Base-by-base conservation (phyloP, 2,329 filamentous ascomycete genomes). In the Fusarium bactridioides region DNA sequence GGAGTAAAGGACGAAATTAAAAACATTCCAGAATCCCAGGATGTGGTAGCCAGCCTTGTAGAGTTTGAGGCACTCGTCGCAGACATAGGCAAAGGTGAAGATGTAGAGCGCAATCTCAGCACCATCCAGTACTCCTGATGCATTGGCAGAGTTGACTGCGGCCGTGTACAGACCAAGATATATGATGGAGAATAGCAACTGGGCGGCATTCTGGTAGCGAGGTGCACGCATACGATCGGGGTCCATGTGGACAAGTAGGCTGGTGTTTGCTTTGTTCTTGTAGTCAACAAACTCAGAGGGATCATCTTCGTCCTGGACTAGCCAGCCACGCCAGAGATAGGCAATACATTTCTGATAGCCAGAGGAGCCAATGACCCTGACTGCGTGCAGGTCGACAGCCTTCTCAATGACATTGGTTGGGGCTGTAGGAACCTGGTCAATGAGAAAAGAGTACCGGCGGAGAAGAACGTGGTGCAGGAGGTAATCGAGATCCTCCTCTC, bases 281-380 rank as follows among this genome's bases (percentile, higher is more conserved):
- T 97, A 99, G 78, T 95, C 92, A 60, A 98, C 88, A 79, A 99
- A 99, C 58, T 90, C 91, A n/a, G 91, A 90, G 0, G 95, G 93
- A 76, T 98, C 95, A 55, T 95, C 88, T 76, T 98, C 94, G 74
- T 98, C 94, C 80, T 99, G 96, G n/a, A 97, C 91, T 13, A 98
- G 86, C 96, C 96, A 99, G 27, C 96, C 96, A 69, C 91, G 90
- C 96, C 96, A 99, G 13, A 99, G 90, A 79, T 97, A 94, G 70
- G 88, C 90, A 77, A 98, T 94, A 79, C 95, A 98, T 83, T 97
- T 97, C 74, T 98, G 96, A 81, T 98, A 99, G 31, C 96, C 95
- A 0, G 94, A 94, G 2, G 93, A 95, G 5, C 94, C 94, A 70
- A 98, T 98, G 53, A 99, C 91, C 19, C 89, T 87, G 50, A 98